These are phyloP conservation scores for Starmerella vitae DNA, from an alignment of 805 yeast species.

Conservation along the genomic window DNA sequence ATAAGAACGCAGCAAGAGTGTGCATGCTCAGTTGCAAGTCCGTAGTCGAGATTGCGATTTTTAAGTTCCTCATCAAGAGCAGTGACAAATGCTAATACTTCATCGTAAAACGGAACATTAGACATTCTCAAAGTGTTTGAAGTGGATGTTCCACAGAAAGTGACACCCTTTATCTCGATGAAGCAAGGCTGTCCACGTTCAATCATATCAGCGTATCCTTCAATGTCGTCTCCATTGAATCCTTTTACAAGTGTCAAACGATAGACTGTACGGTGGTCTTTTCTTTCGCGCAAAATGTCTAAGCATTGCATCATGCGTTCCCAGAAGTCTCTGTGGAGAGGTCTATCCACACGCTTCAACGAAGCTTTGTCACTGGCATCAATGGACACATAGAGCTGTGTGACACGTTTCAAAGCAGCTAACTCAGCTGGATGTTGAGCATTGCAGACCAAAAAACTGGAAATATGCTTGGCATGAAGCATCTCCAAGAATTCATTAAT, in stretches of 20 bases:
- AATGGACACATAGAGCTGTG: slow-evolving; percentile 83
- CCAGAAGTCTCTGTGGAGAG: slow-evolving; percentile 84
- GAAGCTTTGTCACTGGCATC: slow-evolving; percentile 83
- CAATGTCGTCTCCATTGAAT: slow-evolving; percentile 63
- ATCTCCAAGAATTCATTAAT: slow-evolving; percentile 71
- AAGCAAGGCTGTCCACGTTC: slow-evolving; percentile 71
- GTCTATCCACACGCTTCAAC: slow-evolving; percentile 73
- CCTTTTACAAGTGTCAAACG: slow-evolving; percentile 85
- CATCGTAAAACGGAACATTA: slow-evolving; percentile 87
- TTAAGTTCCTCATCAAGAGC: slow-evolving; percentile 48
- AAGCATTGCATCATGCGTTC: slow-evolving; percentile 70
- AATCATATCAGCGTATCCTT: slow-evolving; percentile 78
- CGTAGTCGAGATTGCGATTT: slow-evolving; percentile 57
- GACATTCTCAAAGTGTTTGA: slow-evolving; percentile 89
- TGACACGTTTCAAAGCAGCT: slow-evolving; percentile 54
- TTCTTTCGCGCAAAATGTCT: slow-evolving; percentile 62
- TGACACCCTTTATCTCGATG: slow-evolving; percentile 87
- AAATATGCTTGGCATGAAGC: slow-evolving; percentile 67
- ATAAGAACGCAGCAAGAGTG: slow-evolving; percentile 85
- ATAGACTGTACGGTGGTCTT: slow-evolving; percentile 80
- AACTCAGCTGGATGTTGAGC: slow-evolving; percentile 91
- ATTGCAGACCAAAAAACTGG: slow-evolving; percentile 82
- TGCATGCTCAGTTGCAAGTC: slow-evolving; percentile 87
- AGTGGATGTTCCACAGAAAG: slow-evolving; percentile 86
- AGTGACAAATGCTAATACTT: slow-evolving; percentile 63